Evolutionary conservation across 768 basidiomycete species (phyloP).

Genomic region (Hypsizygus marmoreus): DNA sequence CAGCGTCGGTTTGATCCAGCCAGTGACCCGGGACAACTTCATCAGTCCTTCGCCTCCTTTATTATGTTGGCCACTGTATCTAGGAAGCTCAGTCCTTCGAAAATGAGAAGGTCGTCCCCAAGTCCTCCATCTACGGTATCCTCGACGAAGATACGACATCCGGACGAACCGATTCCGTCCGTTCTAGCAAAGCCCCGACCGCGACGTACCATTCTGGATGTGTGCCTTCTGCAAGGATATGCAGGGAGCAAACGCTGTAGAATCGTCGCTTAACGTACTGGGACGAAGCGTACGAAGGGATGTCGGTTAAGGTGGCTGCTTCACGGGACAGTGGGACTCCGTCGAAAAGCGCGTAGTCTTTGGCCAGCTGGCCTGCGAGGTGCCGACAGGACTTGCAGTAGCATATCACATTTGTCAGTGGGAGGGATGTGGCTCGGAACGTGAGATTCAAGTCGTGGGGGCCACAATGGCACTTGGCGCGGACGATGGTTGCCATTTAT

Average conservation of each 20-base stretch:
- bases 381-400: slow-evolving; percentile 31
- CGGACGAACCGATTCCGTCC: slow-evolving; percentile 7
- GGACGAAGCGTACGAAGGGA: slow-evolving; percentile 10
- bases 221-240: slow-evolving; percentile 6
- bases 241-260: slow-evolving; percentile 13
- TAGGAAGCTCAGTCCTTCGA: slow-evolving; percentile 7
- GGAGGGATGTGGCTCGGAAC: slow-evolving; percentile 18
- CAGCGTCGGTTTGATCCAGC: too few relatives aligned
- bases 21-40: slow-evolving; percentile 1
- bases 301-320: slow-evolving; percentile 7
- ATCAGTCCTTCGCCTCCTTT: background rate
- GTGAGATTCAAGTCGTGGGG: slow-evolving; percentile 17
- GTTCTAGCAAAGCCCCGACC: slow-evolving; percentile 7
- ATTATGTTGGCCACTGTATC: slow-evolving; percentile 6
- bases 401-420: slow-evolving; percentile 20
- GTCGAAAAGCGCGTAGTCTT: slow-evolving; percentile 15
- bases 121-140: slow-evolving; percentile 17
- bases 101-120: slow-evolving; percentile 4
- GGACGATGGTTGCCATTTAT: slow-evolving; percentile 24
- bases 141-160: slow-evolving; percentile 12
- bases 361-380: slow-evolving; percentile 22
- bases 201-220: slow-evolving; percentile 12
- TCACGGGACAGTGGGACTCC: slow-evolving; percentile 10
- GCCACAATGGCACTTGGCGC: slow-evolving; percentile 24
- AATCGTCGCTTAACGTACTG: slow-evolving; percentile 12